Conservation (phyloP, 495 filamentous ascomycete genomes). For the Pyrenula aspistea region DNA sequence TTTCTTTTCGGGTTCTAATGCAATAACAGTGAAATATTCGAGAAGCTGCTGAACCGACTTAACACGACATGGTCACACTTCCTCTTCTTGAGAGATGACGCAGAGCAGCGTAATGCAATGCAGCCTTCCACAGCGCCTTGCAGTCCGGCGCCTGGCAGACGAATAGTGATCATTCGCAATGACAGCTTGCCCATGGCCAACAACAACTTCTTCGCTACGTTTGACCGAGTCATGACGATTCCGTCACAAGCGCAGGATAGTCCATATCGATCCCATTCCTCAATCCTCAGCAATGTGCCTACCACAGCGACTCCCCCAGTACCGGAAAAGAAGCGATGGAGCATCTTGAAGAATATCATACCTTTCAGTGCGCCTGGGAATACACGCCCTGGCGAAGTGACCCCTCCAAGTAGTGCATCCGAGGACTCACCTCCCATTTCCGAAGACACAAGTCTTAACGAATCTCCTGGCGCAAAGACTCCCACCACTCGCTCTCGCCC, state of each 20-base stretch:
- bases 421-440: slow-evolving; percentile 24
- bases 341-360: slow-evolving; percentile 55
- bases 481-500: not conserved
- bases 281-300: slow-evolving; percentile 17
- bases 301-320: slow-evolving; percentile 12
- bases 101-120: slow-evolving; percentile 39
- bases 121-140: slow-evolving; percentile 70
- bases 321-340: slow-evolving; percentile 52
- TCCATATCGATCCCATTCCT: slow-evolving; percentile 24
- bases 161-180: slow-evolving; percentile 84
- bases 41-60: slow-evolving; percentile 55
- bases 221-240: slow-evolving; percentile 43
- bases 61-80: slow-evolving; percentile 70
- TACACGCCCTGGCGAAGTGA: slow-evolving; percentile 16
- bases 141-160: slow-evolving; percentile 78
- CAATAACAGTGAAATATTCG: slow-evolving; percentile 48
- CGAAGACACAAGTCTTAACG: slow-evolving; percentile 10
- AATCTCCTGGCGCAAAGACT: not conserved
- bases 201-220: slow-evolving; percentile 47
- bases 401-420: slow-evolving; percentile 20
- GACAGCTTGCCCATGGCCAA: slow-evolving; percentile 52
- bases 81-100: slow-evolving; percentile 54
- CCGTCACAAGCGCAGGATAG: slow-evolving; percentile 23
- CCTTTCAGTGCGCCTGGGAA: slow-evolving; percentile 31
- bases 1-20: not conserved